Percentiles rank a stretch among this genome's conserved stretches.
Conservation (phyloP, 2,329 filamentous ascomycete species). For the Fusarium coicis region DNA sequence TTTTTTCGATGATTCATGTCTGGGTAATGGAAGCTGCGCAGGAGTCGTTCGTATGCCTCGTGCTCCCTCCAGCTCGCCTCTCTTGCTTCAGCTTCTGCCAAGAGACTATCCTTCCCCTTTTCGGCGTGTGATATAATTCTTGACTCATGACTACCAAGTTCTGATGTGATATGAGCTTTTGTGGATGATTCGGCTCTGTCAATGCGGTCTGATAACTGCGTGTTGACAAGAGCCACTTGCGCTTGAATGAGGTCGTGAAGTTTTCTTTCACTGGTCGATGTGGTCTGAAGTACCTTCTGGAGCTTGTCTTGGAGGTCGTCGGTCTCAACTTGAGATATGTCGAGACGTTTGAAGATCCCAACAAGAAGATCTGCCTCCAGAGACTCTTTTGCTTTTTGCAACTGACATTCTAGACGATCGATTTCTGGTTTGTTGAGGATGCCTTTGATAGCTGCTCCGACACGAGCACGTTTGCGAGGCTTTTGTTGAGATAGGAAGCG, state of each 20-base stretch:
- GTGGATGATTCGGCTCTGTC: accelerated
- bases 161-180: accelerated
- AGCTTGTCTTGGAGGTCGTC: no score
- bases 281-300: no score
- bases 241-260: accelerated
- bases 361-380: accelerated
- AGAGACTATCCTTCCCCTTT: accelerated
- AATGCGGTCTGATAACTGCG: accelerated
- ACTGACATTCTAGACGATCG: accelerated
- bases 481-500: accelerated
- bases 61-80: accelerated
- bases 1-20: background rate
- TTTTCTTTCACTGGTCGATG: accelerated
- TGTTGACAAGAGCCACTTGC: accelerated
- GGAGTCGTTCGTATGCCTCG: accelerated
- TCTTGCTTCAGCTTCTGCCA: accelerated
- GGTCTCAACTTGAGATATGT: accelerated
- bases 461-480: accelerated
- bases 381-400: accelerated
- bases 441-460: accelerated
- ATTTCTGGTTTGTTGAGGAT: accelerated
- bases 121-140: accelerated
- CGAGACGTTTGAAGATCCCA: accelerated
- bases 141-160: accelerated
- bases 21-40: accelerated